These are phyloP conservation scores for Hirschfeldia incana DNA, from an alignment of 345 rosid species.

Conservation along the genomic window DNA sequence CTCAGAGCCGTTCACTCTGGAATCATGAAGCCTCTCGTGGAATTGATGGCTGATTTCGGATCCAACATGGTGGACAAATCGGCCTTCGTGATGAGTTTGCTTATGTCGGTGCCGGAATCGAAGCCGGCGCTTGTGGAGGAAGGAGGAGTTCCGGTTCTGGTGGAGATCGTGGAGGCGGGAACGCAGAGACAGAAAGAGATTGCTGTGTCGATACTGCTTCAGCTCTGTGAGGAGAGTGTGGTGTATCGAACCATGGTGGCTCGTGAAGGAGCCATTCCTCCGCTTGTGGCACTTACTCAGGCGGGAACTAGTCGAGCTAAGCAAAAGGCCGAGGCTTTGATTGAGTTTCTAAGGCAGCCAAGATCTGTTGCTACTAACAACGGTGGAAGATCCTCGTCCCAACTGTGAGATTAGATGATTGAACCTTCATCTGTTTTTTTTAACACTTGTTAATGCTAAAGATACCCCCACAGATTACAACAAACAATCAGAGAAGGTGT, in stretches of 20 bases:
- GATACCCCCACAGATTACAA: background rate
- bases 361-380: constrained; percentile 66
- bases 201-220: constrained; percentile 61
- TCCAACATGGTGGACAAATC: constrained; percentile 98
- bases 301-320: constrained; percentile 88
- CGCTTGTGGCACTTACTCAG: constrained; percentile 80
- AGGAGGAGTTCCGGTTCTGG: constrained; percentile 89
- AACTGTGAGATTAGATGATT: constrained; percentile 39
- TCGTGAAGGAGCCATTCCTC: constrained; percentile 95
- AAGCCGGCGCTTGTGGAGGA: constrained; percentile 74
- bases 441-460: constrained; percentile 3
- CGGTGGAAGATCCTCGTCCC: constrained; percentile 49
- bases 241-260: constrained; percentile 70
- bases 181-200: constrained; percentile 88
- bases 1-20: constrained; percentile 75
- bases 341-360: constrained; percentile 83
- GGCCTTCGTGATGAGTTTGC: constrained; percentile 60
- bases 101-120: constrained; percentile 64
- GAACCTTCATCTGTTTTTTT: background rate
- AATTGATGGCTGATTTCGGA: constrained; percentile 90
- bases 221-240: constrained; percentile 71
- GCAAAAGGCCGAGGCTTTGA: constrained; percentile 81
- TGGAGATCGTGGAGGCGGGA: constrained; percentile 85
- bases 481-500: constrained; percentile 18
- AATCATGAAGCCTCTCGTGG: constrained; percentile 82